Conservation (phyloP, 148 eudicot genomes). For the Rhododendron vialii region DNA sequence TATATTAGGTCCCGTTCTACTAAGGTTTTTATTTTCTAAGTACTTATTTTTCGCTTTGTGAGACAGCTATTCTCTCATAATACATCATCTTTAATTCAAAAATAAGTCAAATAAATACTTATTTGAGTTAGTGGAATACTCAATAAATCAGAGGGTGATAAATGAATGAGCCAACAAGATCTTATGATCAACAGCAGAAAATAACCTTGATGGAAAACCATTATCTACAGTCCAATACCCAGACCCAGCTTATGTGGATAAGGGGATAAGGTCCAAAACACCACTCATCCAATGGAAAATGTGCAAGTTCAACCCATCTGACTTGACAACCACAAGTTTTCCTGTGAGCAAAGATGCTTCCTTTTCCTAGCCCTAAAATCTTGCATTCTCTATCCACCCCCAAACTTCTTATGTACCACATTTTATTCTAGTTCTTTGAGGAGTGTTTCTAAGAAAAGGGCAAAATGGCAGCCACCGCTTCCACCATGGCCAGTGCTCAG, state of each 20-base stretch:
- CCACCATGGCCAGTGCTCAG: slow-evolving; percentile 47
- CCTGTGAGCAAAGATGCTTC: slow-evolving; percentile 17
- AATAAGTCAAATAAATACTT: too few species aligned
- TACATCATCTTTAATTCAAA: too few species aligned
- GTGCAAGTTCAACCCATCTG: slow-evolving; percentile 11
- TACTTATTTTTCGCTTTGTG: too few species aligned
- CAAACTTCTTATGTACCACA: background rate
- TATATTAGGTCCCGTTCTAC: too few species aligned
- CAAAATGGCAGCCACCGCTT: slow-evolving; percentile 33
- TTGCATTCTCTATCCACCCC: background rate
- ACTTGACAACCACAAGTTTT: slow-evolving; percentile 20
- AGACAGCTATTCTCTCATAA: too few species aligned
- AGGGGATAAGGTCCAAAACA: slow-evolving; percentile 25
- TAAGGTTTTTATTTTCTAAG: too few species aligned
- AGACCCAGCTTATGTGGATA: slow-evolving; percentile 19
- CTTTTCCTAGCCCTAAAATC: background rate
- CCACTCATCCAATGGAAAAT: slow-evolving; percentile 22
- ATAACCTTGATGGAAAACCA: background rate
- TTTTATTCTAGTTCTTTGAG: background rate
- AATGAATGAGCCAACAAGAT: background rate
- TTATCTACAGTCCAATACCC: background rate
- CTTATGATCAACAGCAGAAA: background rate
- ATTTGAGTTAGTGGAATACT: too few species aligned
- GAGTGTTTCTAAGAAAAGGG: background rate
- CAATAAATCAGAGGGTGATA: too few species aligned